These are phyloP conservation scores for Exophiala sp. DNA, from an alignment of 2,329 filamentous ascomycete species.

Conservation along the genomic window DNA sequence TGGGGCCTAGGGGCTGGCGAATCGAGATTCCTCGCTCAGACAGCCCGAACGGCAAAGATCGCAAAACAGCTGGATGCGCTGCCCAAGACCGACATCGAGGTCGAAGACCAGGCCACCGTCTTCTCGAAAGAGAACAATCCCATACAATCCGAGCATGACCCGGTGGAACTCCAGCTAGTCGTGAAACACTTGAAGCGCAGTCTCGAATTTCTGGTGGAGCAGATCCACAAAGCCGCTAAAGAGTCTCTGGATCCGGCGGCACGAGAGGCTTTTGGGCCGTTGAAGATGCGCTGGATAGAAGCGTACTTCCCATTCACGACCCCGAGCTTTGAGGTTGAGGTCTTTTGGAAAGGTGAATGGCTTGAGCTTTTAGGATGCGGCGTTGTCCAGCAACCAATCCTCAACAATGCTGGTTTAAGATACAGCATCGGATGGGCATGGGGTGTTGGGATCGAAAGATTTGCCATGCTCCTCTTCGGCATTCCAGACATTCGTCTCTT, in stretches of 20 bases:
- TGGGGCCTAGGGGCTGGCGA: slow-evolving; percentile 58
- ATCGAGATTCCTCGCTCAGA: slow-evolving; percentile 26
- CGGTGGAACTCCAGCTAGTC: slow-evolving; percentile 77
- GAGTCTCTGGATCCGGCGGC: slow-evolving; percentile 41
- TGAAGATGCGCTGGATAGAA: slow-evolving; percentile 90
- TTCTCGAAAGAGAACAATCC: slow-evolving; percentile 78
- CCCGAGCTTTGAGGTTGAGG: slow-evolving; percentile 92
- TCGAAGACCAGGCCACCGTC: slow-evolving; percentile 34
- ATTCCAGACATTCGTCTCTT: slow-evolving; percentile 96
- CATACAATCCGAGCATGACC: slow-evolving; percentile 68
- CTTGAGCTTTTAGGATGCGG: slow-evolving; percentile 94
- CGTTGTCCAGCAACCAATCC: slow-evolving; percentile 77
- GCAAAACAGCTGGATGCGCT: slow-evolving; percentile 64
- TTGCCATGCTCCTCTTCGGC: slow-evolving; percentile 95
- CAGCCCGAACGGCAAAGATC: slow-evolving; percentile 55
- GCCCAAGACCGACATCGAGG: slow-evolving; percentile 42
- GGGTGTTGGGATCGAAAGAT: slow-evolving; percentile 86
- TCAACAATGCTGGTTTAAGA: slow-evolving; percentile 71
- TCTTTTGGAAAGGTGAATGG: slow-evolving; percentile 93
- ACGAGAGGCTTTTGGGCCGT: slow-evolving; percentile 57
- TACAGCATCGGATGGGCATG: slow-evolving; percentile 89
- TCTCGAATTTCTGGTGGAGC: slow-evolving; percentile 82
- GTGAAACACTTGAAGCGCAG: slow-evolving; percentile 82
- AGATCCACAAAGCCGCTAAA: slow-evolving; percentile 78
- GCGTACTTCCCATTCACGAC: slow-evolving; percentile 97